Percentiles rank a stretch among this genome's conserved stretches.
phyloP scores from a whole-genome alignment of 2,329 filamentous ascomycete genomes.

The Cercospora sesami region DNA sequence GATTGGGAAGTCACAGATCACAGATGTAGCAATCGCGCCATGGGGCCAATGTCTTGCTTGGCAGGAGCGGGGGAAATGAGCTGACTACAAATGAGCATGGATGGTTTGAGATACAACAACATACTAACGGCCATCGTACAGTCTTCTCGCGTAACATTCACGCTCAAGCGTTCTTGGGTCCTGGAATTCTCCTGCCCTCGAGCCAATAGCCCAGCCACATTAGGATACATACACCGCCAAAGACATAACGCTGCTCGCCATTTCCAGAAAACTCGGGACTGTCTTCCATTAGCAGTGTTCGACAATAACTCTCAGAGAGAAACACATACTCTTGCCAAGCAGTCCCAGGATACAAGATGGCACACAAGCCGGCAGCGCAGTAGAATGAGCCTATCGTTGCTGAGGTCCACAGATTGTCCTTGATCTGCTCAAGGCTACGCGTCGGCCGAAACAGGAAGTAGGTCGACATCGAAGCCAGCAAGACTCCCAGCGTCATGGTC shows the following conservation, averaged over 20 bases:
- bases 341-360: slow-evolving; percentile 51
- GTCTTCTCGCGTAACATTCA: background rate
- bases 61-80: background rate
- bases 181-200: slow-evolving; percentile 30
- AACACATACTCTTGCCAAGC: slow-evolving; percentile 42
- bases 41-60: background rate
- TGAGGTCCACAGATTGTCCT: slow-evolving; percentile 36
- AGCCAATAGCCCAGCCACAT: slow-evolving; percentile 38
- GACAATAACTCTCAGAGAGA: background rate
- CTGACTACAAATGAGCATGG: background rate
- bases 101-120: background rate
- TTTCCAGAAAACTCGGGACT: slow-evolving; percentile 47
- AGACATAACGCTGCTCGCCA: slow-evolving; percentile 41
- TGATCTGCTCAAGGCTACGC: slow-evolving; percentile 10
- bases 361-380: slow-evolving; percentile 47
- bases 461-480: slow-evolving; percentile 42
- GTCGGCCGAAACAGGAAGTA: slow-evolving; percentile 41
- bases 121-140: background rate
- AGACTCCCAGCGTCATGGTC: slow-evolving; percentile 51
- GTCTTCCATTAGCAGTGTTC: background rate
- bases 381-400: slow-evolving; percentile 48
- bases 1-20: background rate
- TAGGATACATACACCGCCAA: slow-evolving; percentile 30
- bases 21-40: background rate
- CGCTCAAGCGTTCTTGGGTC: slow-evolving; percentile 26